These are phyloP conservation scores for Sporothrix phasma DNA, from an alignment of 2,329 filamentous ascomycete genomes.

Conservation along the genomic window DNA sequence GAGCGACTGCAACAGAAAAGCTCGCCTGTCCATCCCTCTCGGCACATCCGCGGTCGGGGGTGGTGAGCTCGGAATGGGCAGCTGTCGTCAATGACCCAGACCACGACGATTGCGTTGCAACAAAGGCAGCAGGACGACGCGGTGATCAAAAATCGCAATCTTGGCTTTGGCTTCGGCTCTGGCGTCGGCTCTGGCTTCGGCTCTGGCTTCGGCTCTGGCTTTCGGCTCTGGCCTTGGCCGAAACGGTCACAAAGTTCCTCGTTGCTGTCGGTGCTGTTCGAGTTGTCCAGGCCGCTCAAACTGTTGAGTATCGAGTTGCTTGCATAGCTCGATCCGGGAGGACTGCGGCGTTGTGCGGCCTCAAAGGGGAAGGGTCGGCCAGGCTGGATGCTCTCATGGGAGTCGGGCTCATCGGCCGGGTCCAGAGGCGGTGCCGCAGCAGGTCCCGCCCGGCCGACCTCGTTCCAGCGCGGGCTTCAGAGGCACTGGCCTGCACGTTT, in stretches of 20 bases:
- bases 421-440: neutral
- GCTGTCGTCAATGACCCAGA: neutral
- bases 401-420: neutral
- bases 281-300: neutral
- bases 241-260: neutral
- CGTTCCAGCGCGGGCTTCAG: neutral
- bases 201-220: neutral
- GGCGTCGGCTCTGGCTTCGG: neutral
- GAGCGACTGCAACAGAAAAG: conserved; percentile 8
- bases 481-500: neutral
- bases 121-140: neutral
- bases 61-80: conserved; percentile 10
- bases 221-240: neutral
- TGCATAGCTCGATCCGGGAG: neutral
- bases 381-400: neutral
- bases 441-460: no score
- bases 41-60: conserved; percentile 5
- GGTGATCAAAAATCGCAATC: neutral
- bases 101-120: conserved; percentile 3
- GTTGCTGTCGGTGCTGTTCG: neutral
- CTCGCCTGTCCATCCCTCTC: neutral
- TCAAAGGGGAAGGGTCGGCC: neutral
- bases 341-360: neutral
- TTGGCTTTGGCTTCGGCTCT: neutral
- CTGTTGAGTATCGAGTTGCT: neutral